Conservation (phyloP, 1,284 basidiomycete genomes). For the Mrakiaceae sp. region DNA sequence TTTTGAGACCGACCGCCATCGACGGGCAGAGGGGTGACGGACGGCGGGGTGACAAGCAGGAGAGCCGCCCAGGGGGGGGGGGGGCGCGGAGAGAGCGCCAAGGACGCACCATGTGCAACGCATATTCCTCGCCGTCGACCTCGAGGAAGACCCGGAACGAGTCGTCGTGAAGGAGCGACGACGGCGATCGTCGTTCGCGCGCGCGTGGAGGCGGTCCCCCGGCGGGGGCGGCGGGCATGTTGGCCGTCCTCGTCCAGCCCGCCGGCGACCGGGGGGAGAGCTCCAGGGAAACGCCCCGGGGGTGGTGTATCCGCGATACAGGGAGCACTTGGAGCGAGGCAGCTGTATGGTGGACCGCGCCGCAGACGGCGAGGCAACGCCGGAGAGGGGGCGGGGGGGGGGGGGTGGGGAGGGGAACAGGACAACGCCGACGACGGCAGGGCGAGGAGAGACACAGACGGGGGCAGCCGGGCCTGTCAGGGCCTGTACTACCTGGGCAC, state of each 20-base stretch:
- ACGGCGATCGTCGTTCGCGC: background rate
- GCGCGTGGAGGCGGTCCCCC: too few species aligned
- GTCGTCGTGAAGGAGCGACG: slow-evolving; percentile 48
- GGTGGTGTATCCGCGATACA: slow-evolving; percentile 11
- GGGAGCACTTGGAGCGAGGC: slow-evolving; percentile 25
- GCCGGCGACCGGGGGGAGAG: background rate
- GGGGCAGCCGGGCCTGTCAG: too few species aligned
- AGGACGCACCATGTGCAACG: slow-evolving; percentile 33
- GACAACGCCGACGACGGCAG: too few species aligned
- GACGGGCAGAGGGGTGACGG: background rate
- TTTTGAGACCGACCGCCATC: background rate
- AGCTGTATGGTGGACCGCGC: slow-evolving; percentile 22
- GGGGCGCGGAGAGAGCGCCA: background rate
- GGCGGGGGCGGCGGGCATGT: too few species aligned
- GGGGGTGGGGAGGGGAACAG: too few species aligned
- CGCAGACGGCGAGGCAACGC: too few species aligned
- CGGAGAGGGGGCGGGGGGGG: too few species aligned
- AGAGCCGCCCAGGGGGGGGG: background rate
- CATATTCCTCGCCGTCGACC: slow-evolving; percentile 51
- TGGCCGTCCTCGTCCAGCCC: background rate
- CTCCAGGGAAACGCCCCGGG: slow-evolving; percentile 26
- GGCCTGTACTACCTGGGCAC: too few species aligned
- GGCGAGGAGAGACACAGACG: too few species aligned
- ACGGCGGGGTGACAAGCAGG: background rate
- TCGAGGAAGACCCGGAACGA: slow-evolving; percentile 52